Conservation (phyloP, 371 early-diverging fungal species). For the Mortierella sp. region DNA sequence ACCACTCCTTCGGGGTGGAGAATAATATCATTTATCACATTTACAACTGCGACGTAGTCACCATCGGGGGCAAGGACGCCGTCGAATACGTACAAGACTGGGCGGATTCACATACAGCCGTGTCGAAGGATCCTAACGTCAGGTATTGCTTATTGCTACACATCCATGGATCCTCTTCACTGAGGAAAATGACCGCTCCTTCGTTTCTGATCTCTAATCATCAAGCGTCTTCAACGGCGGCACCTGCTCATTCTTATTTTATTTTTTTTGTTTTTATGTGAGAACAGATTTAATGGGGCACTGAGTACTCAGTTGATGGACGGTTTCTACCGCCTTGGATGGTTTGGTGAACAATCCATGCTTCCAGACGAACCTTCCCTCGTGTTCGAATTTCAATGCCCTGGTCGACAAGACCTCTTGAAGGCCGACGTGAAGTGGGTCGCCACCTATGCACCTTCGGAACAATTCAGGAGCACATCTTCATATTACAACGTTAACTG, state of each 20-base stretch:
- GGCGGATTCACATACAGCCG: slow-evolving; percentile 17
- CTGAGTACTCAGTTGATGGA: slow-evolving; percentile 14
- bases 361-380: slow-evolving; percentile 17
- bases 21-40: slow-evolving; percentile 10
- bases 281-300: slow-evolving; percentile 37
- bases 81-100: slow-evolving; percentile 28
- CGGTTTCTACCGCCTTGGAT: slow-evolving; percentile 23
- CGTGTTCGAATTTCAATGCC: slow-evolving; percentile 14
- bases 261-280: not conserved
- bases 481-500: slow-evolving; percentile 24
- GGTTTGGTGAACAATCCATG: slow-evolving; percentile 17
- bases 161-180: too few species aligned
- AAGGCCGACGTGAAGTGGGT: slow-evolving; percentile 14
- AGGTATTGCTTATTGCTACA: slow-evolving; percentile 9
- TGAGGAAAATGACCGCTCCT: too few species aligned
- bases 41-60: slow-evolving; percentile 23
- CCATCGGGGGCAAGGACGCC: slow-evolving; percentile 15
- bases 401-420: not conserved
- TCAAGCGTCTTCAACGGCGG: not conserved
- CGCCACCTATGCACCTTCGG: slow-evolving; percentile 12
- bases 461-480: slow-evolving; percentile 5
- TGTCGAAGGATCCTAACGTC: slow-evolving; percentile 37
- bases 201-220: too few species aligned
- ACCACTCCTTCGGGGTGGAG: slow-evolving; percentile 6
- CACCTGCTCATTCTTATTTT: not conserved